Base-by-base conservation (phyloP, 108 stramenopile species). In the Pseudonitzschia delicatissima region DNA sequence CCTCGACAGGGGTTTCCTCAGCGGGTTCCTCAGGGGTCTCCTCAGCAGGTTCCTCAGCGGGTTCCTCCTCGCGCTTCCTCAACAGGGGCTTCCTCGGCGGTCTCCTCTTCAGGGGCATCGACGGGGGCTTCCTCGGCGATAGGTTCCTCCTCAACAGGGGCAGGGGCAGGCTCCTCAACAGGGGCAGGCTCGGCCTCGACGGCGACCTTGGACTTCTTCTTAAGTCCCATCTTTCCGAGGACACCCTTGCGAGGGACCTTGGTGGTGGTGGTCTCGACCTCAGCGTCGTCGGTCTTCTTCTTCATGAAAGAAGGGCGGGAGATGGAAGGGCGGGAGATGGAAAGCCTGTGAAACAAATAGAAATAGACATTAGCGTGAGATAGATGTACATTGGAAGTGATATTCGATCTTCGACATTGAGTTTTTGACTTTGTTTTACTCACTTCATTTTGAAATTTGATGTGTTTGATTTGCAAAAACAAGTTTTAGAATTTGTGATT, bases 191-290 rank as follows among this genome's bases (percentile, higher is more conserved):
- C 55, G 26, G 31, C 53, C 12, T 34, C 6, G 36, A 34, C 33
- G 4, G 59, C 36, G 62, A 27, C 53, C 64, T 36, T 73, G 51
- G 12, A 49, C 65, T 63, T 74, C 61, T 74, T 74, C 66, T 67
- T 74, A 66, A 74, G 58, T 29, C 73, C 73, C 29, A 74, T 52
- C 73, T 74, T 74, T 57, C 73, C 73, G 36, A 74, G 73, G 18
- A 74, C 12, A 32, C 73, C 73, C 18, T 42, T 33, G 12, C 70
- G 70, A 58, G 66, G 66, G 57, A 62, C 44, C 25, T 40, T 48
- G 4, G 27, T 23, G 11, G 39, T 20, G 29, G 53, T 33, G 28
- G 53, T 55, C 5, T 27, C 23, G 17, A 42, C 45, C 17, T 74
- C 73, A 27, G 57, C 49, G 28, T 57, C 59, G 28, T 42, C 59